Evolutionary conservation across 2,329 filamentous ascomycete genomes (phyloP).

Genomic region (Xylaria sp.): DNA sequence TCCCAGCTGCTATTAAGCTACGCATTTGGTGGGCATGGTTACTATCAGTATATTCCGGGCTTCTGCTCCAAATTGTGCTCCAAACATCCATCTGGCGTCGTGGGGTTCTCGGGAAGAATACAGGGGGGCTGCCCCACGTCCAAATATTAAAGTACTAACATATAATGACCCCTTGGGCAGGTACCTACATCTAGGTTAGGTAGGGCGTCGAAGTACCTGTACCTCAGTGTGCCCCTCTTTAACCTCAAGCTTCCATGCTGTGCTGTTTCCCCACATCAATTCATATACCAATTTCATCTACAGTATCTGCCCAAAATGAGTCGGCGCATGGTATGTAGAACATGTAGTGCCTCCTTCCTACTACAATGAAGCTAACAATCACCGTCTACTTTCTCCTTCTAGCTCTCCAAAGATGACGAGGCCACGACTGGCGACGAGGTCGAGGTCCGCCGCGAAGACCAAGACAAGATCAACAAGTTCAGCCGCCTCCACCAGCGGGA

Average conservation of each 20-base stretch:
- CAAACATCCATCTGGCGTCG: slow-evolving; percentile 27
- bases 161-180: neutral
- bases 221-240: neutral
- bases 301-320: slow-evolving; percentile 46
- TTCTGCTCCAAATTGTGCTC: slow-evolving; percentile 5
- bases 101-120: slow-evolving; percentile 32
- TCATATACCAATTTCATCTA: neutral
- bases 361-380: slow-evolving; percentile 29
- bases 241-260: neutral
- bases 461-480: slow-evolving; percentile 99
- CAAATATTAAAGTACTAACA: no score
- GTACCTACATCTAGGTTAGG: neutral
- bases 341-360: neutral
- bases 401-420: slow-evolving; percentile 97
- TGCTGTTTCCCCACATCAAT: neutral
- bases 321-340: slow-evolving; percentile 49
- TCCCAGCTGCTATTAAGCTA: neutral
- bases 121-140: slow-evolving; percentile 26
- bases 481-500: slow-evolving; percentile 93
- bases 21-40: neutral
- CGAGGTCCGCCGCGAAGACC: slow-evolving; percentile 94
- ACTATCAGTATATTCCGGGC: neutral
- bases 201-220: neutral
- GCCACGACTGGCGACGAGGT: slow-evolving; percentile 79
- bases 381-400: neutral